Base-by-base conservation (phyloP, 768 basidiomycete species). In the Epithele typhae region DNA sequence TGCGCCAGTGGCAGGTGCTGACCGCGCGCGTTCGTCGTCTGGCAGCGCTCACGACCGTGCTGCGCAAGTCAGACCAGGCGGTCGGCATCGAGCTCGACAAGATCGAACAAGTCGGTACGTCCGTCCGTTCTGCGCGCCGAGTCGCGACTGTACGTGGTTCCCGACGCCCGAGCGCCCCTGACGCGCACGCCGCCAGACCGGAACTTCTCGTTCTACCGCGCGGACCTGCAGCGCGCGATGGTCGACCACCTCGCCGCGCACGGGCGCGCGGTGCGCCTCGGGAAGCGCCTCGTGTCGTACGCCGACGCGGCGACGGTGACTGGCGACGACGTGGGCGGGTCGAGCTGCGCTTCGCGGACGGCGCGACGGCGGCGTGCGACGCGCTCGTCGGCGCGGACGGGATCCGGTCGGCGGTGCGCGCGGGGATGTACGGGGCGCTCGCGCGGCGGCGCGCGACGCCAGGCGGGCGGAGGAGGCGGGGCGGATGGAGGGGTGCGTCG, bases 321-420 rank as follows among this genome's bases (percentile, higher is more conserved):
- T 5, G 48, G n/a, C n/a, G n/a, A n/a, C n/a, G n/a, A n/a, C n/a
- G n/a, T n/a, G n/a, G 30, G 5, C 39, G 43, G 14, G 47, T 60
- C 21, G 37, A 36, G 14, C 37, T 64, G 12, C 37, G 18, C 22
- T 64, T 64, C 46, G 23, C 45, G n/a, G 63, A 64, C 43, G 59
- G 57, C 5, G 52, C 56, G 6, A 51, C 50, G 1, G 58, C 55
- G 8, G 38, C 25, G 14, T 59, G 56, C 38, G 61, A 64, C 48
- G n/a, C 60, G 21, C 55, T 64, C n/a, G 38, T 62, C 25, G 61
- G 59, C 10, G 50, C 55, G 3, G 63, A 64, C 25, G 63, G 63
- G 6, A 43, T 62, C 21, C 52, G 51, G n/a, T 57, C 58, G 6
- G 25, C 39, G 1, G 53, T 56, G 3, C 52, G 55, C 17, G 32